Base-by-base conservation (phyloP, 352 stramenopile genomes). In the Pythium brassicae region DNA sequence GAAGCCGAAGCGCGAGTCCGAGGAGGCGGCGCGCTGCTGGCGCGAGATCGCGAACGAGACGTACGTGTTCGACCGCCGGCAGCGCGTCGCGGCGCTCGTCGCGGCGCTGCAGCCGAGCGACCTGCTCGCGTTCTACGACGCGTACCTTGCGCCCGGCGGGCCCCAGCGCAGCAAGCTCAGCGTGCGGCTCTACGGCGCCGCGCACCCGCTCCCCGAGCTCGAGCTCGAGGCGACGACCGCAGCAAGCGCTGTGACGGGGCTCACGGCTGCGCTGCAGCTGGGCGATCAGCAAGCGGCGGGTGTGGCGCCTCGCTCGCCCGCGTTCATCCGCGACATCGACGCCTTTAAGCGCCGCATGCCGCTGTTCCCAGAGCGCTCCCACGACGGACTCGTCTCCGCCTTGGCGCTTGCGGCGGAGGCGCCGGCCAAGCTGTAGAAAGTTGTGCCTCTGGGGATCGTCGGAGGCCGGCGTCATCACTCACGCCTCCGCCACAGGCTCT, bases 71-170 rank as follows among this genome's bases (percentile, higher is more conserved):
- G 74, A 83, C 35, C 69, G 78, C 5, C 69, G 67, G 27, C 45
- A 63, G 51, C 73, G 68, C 9, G 74, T 91, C 3, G 84, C 83
- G 1, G 61, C 66, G 4, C 51, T 72, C 7, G 74, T 93, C 22
- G 67, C 63, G 11, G 74, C 66, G 0, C 42, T 92, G 15, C 69
- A 76, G 17, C 55, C 71, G 32, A 62, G 44, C 10, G 80, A 89
- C 51, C 20, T 95, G 32, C 45, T 93, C 15, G 61, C 71, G 32
- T 89, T 92, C 57, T 90, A 89, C 46, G 82, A 95, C 55, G 39
- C 52, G 17, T 82, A 74, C 52, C 80, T 75, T 53, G 49, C 11
- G 15, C 53, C 12, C 45, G 58, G 19, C 61, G 62, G 5, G 40
- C 48, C 14, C 7, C 62, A 68, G 26, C 69, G 69, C 2, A 79